These are phyloP conservation scores for Nicotiana noctiflora DNA, from an alignment of 257 asterid genomes.

Conservation along the genomic window DNA sequence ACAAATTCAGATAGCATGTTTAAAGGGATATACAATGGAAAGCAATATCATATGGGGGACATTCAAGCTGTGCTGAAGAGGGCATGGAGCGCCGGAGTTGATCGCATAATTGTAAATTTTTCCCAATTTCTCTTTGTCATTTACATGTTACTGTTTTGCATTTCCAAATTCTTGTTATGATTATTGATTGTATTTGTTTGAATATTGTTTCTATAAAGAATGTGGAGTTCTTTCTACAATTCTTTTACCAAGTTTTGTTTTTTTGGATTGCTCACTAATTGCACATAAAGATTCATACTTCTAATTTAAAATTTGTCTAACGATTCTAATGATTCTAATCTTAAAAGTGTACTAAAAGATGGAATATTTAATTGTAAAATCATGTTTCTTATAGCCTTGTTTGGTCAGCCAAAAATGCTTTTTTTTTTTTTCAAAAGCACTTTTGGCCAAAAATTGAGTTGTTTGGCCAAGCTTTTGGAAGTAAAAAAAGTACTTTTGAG, in stretches of 20 bases:
- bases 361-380: no score
- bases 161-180: no score
- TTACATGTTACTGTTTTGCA: background rate
- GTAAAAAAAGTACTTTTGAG: no score
- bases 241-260: background rate
- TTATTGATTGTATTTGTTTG: background rate
- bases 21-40: slow-evolving; percentile 88
- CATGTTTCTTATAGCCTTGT: no score
- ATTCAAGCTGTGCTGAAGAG: slow-evolving; percentile 72
- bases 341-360: background rate
- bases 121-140: background rate
- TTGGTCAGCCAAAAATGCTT: no score
- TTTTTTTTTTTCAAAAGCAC: no score
- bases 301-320: background rate
- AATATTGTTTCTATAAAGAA: background rate
- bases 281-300: background rate
- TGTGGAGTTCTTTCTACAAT: background rate
- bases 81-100: slow-evolving; percentile 96
- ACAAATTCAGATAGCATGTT: slow-evolving; percentile 73
- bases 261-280: background rate
- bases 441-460: no score
- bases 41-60: slow-evolving; percentile 74
- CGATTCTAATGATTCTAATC: no score
- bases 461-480: no score
- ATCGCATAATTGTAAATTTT: slow-evolving; percentile 65